Percentiles rank a stretch among this genome's conserved stretches.
Conservation (phyloP, 1,284 basidiomycete species). For the Microbotryomycetes sp. region DNA sequence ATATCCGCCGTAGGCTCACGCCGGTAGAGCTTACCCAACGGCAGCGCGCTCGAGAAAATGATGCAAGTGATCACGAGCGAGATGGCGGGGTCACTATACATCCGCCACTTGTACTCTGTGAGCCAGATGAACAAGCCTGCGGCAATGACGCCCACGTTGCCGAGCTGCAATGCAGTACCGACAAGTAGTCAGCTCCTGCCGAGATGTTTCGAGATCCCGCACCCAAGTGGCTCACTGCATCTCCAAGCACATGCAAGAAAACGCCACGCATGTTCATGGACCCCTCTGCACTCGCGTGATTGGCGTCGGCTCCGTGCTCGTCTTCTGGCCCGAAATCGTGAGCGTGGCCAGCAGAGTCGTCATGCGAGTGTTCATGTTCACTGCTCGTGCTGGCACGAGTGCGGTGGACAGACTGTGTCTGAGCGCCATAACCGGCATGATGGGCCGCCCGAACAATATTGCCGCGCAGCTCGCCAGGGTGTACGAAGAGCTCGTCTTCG, state of each 20-base stretch:
- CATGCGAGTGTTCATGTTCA: conserved; percentile 23
- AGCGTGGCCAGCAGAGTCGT: not conserved
- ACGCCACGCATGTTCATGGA: conserved; percentile 98
- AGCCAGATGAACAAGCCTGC: conserved; percentile 91
- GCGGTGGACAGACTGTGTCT: conserved; percentile 12
- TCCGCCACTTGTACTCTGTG: conserved; percentile 58
- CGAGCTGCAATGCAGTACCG: conserved; percentile 46
- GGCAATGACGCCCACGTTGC: conserved; percentile 94
- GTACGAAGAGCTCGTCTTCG: conserved; percentile 32
- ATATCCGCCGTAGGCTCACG: not conserved
- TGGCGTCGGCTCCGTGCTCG: conserved; percentile 22
- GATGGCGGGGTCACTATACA: conserved; percentile 90
- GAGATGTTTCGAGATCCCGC: no score
- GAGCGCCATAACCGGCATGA: conserved; percentile 31
- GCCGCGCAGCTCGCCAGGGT: conserved; percentile 33
- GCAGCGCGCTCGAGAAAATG: conserved; percentile 91
- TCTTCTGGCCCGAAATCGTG: not conserved
- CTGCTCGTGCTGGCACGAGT: conserved; percentile 22
- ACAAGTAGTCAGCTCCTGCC: not conserved
- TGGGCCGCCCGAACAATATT: conserved; percentile 33
- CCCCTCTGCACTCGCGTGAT: conserved; percentile 41
- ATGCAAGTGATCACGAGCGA: conserved; percentile 92
- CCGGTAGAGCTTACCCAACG: conserved; percentile 58
- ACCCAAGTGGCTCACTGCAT: conserved; percentile 53
- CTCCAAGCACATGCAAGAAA: conserved; percentile 88